phyloP scores from a whole-genome alignment of 441 rosid species.

The Pelargonium citronellum region DNA sequence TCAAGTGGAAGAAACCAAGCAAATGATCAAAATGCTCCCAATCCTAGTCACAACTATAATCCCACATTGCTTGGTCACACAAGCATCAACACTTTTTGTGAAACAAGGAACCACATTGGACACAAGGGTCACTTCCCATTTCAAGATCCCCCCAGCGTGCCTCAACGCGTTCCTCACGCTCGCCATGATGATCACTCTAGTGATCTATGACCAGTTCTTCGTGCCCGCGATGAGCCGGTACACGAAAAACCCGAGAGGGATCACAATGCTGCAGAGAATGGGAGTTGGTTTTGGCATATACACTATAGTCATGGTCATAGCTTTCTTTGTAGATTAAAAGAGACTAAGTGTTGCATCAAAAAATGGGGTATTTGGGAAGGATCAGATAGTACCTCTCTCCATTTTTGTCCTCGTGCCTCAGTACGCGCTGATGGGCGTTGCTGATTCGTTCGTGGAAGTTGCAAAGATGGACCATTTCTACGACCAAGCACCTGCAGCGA shows the following conservation, averaged over 20 bases:
- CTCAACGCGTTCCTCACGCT: constrained; percentile 53
- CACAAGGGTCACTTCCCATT: constrained; percentile 42
- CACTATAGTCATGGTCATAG: constrained; percentile 50
- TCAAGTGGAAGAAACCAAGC: constrained; percentile 85
- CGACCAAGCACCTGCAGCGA: constrained; percentile 39
- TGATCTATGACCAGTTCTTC: constrained; percentile 46
- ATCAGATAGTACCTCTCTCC: constrained; percentile 28
- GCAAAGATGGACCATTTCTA: constrained; percentile 42
- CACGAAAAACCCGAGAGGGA: constrained; percentile 73
- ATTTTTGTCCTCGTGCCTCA: constrained; percentile 39
- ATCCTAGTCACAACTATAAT: constrained; percentile 54
- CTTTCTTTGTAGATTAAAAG: constrained; percentile 34
- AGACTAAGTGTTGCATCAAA: constrained; percentile 26
- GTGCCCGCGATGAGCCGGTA: constrained; percentile 20
- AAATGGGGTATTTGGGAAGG: background rate
- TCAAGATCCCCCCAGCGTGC: constrained; percentile 69
- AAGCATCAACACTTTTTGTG: constrained; percentile 65
- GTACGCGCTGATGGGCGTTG: constrained; percentile 34
- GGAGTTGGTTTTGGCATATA: constrained; percentile 61
- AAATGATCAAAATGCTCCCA: constrained; percentile 77
- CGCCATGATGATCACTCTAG: constrained; percentile 60
- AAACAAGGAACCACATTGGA: constrained; percentile 78
- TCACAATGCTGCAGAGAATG: constrained; percentile 73
- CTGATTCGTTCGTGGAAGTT: constrained; percentile 33
- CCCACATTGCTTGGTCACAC: constrained; percentile 23